Evolutionary conservation across 306 rosid species (phyloP).

Genomic region (Cucurbita maxima): DNA sequence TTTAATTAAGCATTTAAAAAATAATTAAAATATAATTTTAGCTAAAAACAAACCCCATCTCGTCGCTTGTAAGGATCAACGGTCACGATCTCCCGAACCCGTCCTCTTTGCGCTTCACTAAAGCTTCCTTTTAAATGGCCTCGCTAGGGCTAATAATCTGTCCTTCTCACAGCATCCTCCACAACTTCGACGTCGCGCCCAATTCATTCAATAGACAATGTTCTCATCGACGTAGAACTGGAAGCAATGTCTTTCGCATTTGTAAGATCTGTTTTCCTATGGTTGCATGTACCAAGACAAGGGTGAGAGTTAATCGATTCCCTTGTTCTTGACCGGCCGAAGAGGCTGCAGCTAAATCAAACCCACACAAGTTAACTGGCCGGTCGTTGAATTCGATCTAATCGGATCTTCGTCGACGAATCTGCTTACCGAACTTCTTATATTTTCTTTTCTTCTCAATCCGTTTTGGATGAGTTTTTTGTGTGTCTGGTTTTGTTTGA

Average conservation of each 20-base stretch:
- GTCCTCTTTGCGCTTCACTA: not conserved
- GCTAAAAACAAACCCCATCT: not conserved
- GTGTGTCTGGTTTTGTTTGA: not conserved
- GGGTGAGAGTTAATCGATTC: slow-evolving; percentile 26
- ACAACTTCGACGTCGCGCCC: not conserved
- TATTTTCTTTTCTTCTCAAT: not conserved
- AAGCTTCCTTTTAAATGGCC: not conserved
- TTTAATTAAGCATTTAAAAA: no score
- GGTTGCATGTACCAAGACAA: slow-evolving; percentile 81
- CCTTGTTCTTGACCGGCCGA: slow-evolving; percentile 76
- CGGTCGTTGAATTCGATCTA: slow-evolving; percentile 42
- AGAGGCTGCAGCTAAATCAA: slow-evolving; percentile 70
- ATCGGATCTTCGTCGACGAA: slow-evolving; percentile 34
- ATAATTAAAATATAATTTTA: not conserved
- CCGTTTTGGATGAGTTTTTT: not conserved
- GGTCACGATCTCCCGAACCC: not conserved
- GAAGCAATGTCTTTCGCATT: no score
- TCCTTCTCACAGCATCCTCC: not conserved
- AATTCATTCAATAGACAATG: not conserved
- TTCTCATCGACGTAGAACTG: not conserved
- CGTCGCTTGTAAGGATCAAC: not conserved
- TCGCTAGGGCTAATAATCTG: not conserved
- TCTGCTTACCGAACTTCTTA: slow-evolving; percentile 97
- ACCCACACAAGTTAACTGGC: slow-evolving; percentile 51
- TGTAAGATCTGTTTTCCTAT: not conserved